Conservation (phyloP, 305 asterid species). For the Striga hermonthica region DNA sequence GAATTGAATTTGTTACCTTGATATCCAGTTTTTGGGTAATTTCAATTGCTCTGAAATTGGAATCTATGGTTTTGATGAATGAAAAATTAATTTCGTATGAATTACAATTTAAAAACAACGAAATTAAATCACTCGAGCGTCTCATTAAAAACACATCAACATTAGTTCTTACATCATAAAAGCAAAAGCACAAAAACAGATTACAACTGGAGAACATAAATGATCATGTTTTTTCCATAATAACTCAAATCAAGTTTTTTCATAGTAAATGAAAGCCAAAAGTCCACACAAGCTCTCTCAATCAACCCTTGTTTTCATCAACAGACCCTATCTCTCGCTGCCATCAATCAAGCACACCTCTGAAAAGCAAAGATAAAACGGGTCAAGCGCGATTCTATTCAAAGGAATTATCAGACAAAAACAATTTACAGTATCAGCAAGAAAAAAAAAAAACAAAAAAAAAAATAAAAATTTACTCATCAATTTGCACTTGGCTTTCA, state of each 20-base stretch:
- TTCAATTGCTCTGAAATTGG: too few species aligned
- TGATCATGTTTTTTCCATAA: not conserved
- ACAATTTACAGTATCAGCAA: not conserved
- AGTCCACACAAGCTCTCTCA: not conserved
- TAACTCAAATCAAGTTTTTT: not conserved
- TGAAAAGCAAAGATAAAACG: not conserved
- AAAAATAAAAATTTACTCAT: too few species aligned
- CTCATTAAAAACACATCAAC: not conserved
- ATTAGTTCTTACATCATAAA: not conserved
- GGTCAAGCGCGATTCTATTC: conserved; percentile 6
- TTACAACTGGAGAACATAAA: not conserved
- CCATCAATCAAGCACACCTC: conserved; percentile 6
- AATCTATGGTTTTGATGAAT: too few species aligned
- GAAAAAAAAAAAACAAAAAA: too few species aligned
- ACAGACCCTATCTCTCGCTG: not conserved
- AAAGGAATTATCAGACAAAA: conserved; percentile 3
- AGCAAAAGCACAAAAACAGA: not conserved
- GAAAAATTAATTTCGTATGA: too few species aligned
- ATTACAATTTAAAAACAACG: too few species aligned
- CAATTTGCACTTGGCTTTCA: too few species aligned
- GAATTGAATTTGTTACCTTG: too few species aligned
- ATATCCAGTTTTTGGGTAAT: too few species aligned
- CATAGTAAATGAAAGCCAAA: not conserved
- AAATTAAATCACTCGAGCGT: too few species aligned
- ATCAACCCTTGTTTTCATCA: not conserved